Base-by-base conservation (phyloP, 2,329 filamentous ascomycete genomes). In the Fonsecaea pugnacius region DNA sequence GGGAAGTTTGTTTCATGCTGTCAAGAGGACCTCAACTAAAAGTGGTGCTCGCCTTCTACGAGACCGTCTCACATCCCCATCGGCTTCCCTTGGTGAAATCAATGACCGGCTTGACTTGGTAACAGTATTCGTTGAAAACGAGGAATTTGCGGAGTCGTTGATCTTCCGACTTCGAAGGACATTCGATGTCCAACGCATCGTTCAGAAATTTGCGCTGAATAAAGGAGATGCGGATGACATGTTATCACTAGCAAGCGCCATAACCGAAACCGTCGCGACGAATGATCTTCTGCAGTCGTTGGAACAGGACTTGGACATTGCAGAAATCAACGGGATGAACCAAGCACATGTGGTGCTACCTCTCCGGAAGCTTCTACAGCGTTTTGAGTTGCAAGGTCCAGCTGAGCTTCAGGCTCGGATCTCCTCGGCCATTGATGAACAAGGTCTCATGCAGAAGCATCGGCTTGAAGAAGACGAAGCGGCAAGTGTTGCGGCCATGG, bases 121-220 rank as follows among this genome's bases (percentile, higher is more conserved):
- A 3, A 85, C 89, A 21, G 84, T 87, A 51, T 90, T 98, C 74
- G 80, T 94, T 4, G 78, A 84, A 1, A 80, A 90, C 64, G 81
- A 84, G 21, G 79, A 87, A 46, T 81, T 97, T 5, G 86, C 90
- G 48, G 90, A 96, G 69, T 83, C 86, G 50, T 79, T 96, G 27
- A 79, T 87, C 1, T 75, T 85, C 16, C 80, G 96, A 2, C 82
- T 99, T 1, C 86, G 87, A 67, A 84, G 87, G 27, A 94, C 89
- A 58, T 89, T 92, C 71, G 95, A 99, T 77, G 92, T 91, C 1
- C 89, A 96, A 72, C 90, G 95, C 1, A 82, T 99, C 2, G 88
- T 96, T 1, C 95, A 98, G 73, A 97, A 95, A 74, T 98, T 99
- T 75, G 91, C 94, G 0, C 85, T 98, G 8, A 93, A 94, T 10